A percentile compares a stretch with the other conserved stretches of the same genome.
These are phyloP conservation scores for Brassica balearica DNA, from an alignment of 441 rosid genomes.

Conservation along the genomic window DNA sequence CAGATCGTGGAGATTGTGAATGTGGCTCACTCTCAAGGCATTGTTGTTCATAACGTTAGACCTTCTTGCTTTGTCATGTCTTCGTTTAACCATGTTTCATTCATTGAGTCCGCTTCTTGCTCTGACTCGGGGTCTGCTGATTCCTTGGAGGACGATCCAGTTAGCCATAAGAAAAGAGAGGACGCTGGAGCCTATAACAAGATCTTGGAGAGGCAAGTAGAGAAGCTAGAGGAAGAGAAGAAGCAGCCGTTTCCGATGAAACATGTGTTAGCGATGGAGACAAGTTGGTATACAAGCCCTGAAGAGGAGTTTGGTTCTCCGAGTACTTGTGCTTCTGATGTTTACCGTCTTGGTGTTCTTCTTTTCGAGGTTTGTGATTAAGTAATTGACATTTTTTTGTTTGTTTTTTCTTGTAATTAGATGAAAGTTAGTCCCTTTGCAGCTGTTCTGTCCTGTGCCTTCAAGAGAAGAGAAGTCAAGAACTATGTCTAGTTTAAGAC, in stretches of 20 bases:
- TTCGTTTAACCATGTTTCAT: constrained; percentile 84
- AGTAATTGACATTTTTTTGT: constrained; percentile 23
- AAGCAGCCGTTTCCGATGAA: constrained; percentile 90
- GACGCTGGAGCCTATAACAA: constrained; percentile 55
- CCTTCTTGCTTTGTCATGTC: constrained; percentile 94
- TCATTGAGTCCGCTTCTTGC: constrained; percentile 94
- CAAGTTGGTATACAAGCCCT: constrained; percentile 89
- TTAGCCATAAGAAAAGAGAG: constrained; percentile 50
- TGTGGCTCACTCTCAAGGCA: constrained; percentile 86
- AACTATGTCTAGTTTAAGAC: constrained; percentile 95
- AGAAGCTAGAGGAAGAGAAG: constrained; percentile 66
- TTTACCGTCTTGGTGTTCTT: constrained; percentile 86
- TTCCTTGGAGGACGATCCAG: constrained; percentile 72
- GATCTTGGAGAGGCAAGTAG: constrained; percentile 44
- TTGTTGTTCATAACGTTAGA: constrained; percentile 77
- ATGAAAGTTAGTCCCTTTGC: constrained; percentile 47
- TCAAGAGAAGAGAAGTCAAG: constrained; percentile 88
- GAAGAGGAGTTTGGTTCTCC: constrained; percentile 76
- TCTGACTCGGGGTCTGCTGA: constrained; percentile 98
- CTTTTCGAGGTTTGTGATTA: constrained; percentile 79
- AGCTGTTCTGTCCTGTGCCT: constrained; percentile 88
- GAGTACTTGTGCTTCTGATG: constrained; percentile 81
- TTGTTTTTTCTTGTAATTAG: constrained; percentile 37
- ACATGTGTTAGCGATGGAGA: constrained; percentile 81
- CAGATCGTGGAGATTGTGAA: constrained; percentile 85